Base-by-base conservation (phyloP, 306 rosid species). In the Lablab purpureus region DNA sequence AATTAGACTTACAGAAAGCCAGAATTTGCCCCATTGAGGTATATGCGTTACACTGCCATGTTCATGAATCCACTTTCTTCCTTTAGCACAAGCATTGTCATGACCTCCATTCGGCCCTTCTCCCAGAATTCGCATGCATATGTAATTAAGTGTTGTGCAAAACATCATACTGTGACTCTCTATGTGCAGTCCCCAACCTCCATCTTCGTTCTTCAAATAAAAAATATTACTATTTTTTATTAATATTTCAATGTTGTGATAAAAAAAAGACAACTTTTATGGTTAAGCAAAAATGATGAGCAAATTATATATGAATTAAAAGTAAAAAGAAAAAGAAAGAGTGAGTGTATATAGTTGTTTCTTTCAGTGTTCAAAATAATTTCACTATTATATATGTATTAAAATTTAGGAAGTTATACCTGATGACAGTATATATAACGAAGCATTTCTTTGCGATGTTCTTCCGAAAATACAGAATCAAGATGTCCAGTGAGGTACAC, bases 11-110 rank as follows among this genome's bases (percentile, higher is more conserved):
- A 90, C 94, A 67, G 90, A 87, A 56, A 91, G 88, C 96, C 93
- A 91, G 0, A 90, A 77, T 85, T 91, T 91, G 41, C 97, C 97
- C 97, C 97, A 91, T 0, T 92, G 86, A 27, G 90, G 84, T 25
- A 86, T 86, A 83, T 80, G 75, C 10, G 93, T 79, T 0, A 25
- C 86, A 10, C 89, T 68, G 10, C 90, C 96, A 19, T 89, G 93
- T 76, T 89, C 85, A 80, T 71, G 91, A 62, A 91, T 91, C 96
- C 96, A 89, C 22, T 84, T 84, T 28, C 89, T 71, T 1, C 85
- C 96, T 84, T 82, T 85, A 11, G 74, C 81, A 66, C 93, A 88
- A 43, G 91, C 90, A 64, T 87, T 54, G 59, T 87, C 67, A 37
- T 46, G 52, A 19, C 71, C 51, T 18, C 51, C 71, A 66, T 66